A percentile compares a stretch with the other conserved stretches of the same genome.
phyloP scores from a whole-genome alignment of 1,139 yeast genomes.

The Nakaseomyces delphensis region DNA sequence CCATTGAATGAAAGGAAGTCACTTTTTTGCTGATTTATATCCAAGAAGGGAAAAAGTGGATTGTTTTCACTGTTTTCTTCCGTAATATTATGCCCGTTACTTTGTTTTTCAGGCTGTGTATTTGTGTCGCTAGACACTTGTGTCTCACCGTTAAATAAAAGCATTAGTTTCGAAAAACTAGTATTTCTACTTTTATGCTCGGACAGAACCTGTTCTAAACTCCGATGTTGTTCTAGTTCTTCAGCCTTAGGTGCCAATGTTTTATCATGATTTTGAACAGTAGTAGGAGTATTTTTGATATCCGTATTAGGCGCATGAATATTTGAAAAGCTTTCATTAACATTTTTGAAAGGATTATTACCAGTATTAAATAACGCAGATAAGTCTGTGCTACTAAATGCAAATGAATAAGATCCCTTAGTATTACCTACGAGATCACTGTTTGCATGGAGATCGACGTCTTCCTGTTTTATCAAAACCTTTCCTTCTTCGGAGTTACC shows the following conservation, averaged over 20 bases:
- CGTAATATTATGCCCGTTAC: background rate
- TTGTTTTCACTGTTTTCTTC: background rate
- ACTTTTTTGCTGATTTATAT: background rate
- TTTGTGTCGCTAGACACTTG: background rate
- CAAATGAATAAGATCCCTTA: constrained; percentile 20
- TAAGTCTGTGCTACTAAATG: constrained; percentile 24
- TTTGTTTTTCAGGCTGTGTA: background rate
- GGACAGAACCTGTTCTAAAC: background rate
- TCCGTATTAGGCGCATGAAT: background rate
- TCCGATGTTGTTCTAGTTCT: background rate
- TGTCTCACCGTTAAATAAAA: constrained; percentile 5
- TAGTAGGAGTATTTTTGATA: background rate
- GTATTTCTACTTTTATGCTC: constrained; percentile 4
- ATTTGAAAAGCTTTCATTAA: background rate
- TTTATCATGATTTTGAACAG: background rate
- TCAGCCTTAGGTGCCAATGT: background rate
- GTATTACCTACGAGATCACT: constrained; percentile 7
- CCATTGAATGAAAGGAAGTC: constrained; percentile 3
- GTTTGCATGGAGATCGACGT: no score
- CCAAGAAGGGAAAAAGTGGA: constrained; percentile 1
- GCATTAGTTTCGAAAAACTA: constrained; percentile 8
- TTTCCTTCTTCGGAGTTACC: background rate
- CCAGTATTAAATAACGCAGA: constrained; percentile 20
- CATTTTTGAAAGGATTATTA: background rate
- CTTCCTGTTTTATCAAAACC: background rate